Evolutionary conservation across 2,329 filamentous ascomycete species (phyloP).

Genomic region (Aspergillus sp.): DNA sequence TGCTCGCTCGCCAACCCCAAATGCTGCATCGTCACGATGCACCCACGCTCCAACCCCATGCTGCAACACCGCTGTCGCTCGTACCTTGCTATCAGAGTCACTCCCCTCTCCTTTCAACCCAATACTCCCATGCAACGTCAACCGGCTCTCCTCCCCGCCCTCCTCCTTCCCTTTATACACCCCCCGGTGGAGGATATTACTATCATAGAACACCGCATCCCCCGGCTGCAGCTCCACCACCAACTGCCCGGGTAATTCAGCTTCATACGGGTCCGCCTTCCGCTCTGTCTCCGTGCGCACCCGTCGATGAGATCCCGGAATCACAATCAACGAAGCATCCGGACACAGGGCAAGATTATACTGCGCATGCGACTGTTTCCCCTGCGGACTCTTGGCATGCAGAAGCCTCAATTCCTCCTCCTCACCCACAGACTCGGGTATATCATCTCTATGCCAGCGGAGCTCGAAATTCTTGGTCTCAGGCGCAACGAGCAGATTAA

Average conservation of each 20-base stretch:
- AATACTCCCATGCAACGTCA: conserved; percentile 42
- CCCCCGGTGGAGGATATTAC: conserved; percentile 66
- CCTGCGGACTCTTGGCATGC: conserved; percentile 39
- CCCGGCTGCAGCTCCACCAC: conserved; percentile 65
- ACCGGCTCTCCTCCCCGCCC: conserved; percentile 30
- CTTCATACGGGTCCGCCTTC: conserved; percentile 60
- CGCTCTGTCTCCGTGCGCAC: conserved; percentile 68
- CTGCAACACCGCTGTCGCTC: conserved; percentile 41
- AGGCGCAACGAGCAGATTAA: conserved; percentile 78
- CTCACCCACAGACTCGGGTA: conserved; percentile 59
- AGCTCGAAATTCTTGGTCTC: conserved; percentile 64
- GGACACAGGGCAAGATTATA: conserved; percentile 81
- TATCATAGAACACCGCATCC: conserved; percentile 84
- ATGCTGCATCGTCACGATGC: conserved; percentile 35
- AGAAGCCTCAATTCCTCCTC: conserved; percentile 65
- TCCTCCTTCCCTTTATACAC: conserved; percentile 36
- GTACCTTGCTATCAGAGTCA: conserved; percentile 29
- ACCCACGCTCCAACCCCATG: conserved; percentile 44
- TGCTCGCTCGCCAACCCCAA: conserved; percentile 32
- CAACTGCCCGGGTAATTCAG: conserved; percentile 58
- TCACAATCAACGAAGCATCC: conserved; percentile 68
- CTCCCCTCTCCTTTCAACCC: conserved; percentile 28
- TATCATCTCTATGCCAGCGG: conserved; percentile 82
- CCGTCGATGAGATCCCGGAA: conserved; percentile 71
- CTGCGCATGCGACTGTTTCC: conserved; percentile 66